A percentile compares a stretch with the other conserved stretches of the same genome.
These are phyloP conservation scores for Penicillium roqueforti DNA, from an alignment of 495 filamentous ascomycete species.

Conservation along the genomic window DNA sequence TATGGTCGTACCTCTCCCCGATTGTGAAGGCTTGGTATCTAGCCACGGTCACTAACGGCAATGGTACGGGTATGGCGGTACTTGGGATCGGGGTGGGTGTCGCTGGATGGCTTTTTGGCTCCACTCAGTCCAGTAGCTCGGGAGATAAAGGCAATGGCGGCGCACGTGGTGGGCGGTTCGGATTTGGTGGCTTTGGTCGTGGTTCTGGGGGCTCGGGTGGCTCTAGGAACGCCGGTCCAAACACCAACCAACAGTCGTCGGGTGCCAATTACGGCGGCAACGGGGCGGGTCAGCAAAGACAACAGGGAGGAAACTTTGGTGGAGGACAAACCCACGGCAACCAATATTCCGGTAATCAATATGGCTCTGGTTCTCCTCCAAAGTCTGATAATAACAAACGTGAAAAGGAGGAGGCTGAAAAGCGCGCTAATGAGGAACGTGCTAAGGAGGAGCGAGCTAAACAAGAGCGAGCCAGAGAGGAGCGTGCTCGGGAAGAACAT, in stretches of 20 bases:
- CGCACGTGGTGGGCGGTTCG: conserved; percentile 24
- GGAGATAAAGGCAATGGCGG: conserved; percentile 15
- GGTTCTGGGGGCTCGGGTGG: conserved; percentile 10
- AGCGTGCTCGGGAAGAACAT: neutral
- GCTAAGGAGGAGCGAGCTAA: neutral
- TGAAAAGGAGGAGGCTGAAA: conserved; percentile 13
- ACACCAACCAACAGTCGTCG: conserved; percentile 20
- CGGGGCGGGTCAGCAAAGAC: conserved; percentile 13
- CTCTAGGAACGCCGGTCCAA: conserved; percentile 15
- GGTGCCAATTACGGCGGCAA: conserved; percentile 15
- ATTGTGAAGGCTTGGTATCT: conserved; percentile 63
- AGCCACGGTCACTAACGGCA: conserved; percentile 56
- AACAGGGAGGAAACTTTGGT: conserved; percentile 26
- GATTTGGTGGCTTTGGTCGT: conserved; percentile 14
- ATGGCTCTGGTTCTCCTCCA: conserved; percentile 24
- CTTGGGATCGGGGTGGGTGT: conserved; percentile 65
- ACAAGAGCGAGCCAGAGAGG: neutral
- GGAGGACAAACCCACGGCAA: conserved; percentile 27
- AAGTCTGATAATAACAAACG: conserved; percentile 16
- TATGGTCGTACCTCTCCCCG: conserved; percentile 67
- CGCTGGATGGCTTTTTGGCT: conserved; percentile 70
- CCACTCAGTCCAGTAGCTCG: conserved; percentile 50
- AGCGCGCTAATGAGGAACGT: neutral
- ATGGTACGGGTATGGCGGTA: conserved; percentile 56
- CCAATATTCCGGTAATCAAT: conserved; percentile 38